Conservation (phyloP, 2,329 filamentous ascomycete genomes). For the Phaeosphaeriaceae sp. region DNA sequence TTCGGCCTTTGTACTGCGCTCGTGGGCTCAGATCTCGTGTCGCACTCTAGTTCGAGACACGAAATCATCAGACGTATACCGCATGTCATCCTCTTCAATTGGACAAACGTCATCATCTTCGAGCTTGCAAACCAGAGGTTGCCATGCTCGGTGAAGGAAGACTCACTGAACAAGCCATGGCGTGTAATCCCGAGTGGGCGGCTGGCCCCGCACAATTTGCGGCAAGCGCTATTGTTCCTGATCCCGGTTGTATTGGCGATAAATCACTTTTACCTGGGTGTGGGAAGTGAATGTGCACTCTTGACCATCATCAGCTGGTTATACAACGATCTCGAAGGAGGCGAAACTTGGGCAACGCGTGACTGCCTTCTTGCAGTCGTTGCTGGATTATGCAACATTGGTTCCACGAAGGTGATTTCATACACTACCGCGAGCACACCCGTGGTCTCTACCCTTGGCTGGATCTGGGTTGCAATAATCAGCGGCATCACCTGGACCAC, state of each 20-base stretch:
- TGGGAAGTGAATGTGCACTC: slow-evolving; percentile 33
- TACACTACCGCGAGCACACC: too few relatives aligned
- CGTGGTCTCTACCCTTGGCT: too few relatives aligned
- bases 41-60: not conserved
- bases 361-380: too few relatives aligned
- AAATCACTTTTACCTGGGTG: slow-evolving; percentile 3
- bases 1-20: slow-evolving; percentile 22
- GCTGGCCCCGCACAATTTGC: slow-evolving; percentile 18
- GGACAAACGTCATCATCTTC: slow-evolving; percentile 51
- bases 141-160: slow-evolving; percentile 44
- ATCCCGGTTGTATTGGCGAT: not conserved
- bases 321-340: slow-evolving; percentile 51
- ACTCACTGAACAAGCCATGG: slow-evolving; percentile 52
- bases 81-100: slow-evolving; percentile 25
- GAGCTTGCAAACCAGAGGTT: slow-evolving; percentile 50
- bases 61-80: slow-evolving; percentile 4
- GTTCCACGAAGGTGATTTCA: too few relatives aligned
- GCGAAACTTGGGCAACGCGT: too few relatives aligned
- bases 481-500: too few relatives aligned
- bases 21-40: slow-evolving; percentile 7
- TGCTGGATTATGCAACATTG: too few relatives aligned
- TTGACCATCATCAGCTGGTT: slow-evolving; percentile 47
- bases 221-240: slow-evolving; percentile 4
- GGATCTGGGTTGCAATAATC: too few relatives aligned
- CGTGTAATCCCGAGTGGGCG: slow-evolving; percentile 37